Evolutionary conservation across 2,329 filamentous ascomycete species (phyloP), one percentile per base, ranked within the genome.

Genomic region (Fusarium sp.): DNA sequence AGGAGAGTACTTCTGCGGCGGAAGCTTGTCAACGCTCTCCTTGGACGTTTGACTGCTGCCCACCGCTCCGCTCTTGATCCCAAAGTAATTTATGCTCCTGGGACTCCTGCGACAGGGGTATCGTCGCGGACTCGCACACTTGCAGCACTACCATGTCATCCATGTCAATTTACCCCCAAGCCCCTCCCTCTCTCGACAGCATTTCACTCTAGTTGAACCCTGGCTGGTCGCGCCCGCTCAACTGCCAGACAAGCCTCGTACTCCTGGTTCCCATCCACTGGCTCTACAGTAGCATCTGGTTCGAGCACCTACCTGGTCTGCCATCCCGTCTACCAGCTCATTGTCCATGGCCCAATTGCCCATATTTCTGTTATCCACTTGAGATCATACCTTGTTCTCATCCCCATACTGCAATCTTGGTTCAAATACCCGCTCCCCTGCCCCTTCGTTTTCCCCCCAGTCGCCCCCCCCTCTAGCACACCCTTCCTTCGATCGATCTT

Each of bases 371-470:
- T 73, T 75, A 77, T 67, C 78, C 78, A 79, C 77, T 75, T 68
- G 64, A 70, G 72, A 77, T 79, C 77, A 76, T 72, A 77, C 77
- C 74, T 71, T 69, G 73, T 60, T 71, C 72, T 66, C 64, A 72
- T 75, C 72, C 69, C 75, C 76, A 74, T 77, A 61, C 56, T 61
- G 59, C 42, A 72, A 71, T 75, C 69, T 74, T 72, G 71, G 76
- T 72, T 78, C 77, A 77, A 79, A 77, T 77, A 78, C 70, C 69
- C 76, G 67, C 61, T 76, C 75, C 77, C 75, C 75, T 75, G 74
- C 62, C 68, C 68, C 69, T 73, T 72, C 71, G 73, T 72, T 67
- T 70, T 72, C 73, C 76, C 77, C 77, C 74, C 71, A 26, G 70
- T 77, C 73, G 65, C 45, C 52, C 59, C 42, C 61, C 63, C 18